These are phyloP conservation scores for Batrachochytrium dendrobatidis DNA, from an alignment of 371 early-diverging fungal genomes.

Conservation along the genomic window DNA sequence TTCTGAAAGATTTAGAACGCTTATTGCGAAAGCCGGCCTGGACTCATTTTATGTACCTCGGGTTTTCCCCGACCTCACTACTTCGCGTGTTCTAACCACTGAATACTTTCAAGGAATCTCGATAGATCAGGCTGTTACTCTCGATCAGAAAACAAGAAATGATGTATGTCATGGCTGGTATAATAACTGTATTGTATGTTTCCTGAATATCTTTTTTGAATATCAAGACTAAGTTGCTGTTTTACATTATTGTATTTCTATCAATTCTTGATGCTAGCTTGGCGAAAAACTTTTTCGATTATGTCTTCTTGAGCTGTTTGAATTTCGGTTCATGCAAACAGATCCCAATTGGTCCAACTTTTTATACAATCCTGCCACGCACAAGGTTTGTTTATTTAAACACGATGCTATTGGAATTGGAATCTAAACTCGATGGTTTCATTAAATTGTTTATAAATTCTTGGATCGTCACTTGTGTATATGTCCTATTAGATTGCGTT, in stretches of 20 bases:
- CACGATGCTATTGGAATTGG: no score
- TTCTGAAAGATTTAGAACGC: slow-evolving; percentile 55
- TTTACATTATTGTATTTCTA: no score
- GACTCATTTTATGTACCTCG: slow-evolving; percentile 62
- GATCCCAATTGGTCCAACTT: slow-evolving; percentile 99
- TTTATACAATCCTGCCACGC: slow-evolving; percentile 62
- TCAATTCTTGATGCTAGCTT: slow-evolving; percentile 17
- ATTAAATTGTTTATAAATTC: no score
- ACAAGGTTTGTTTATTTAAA: slow-evolving; percentile 29
- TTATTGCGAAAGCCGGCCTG: slow-evolving; percentile 46
- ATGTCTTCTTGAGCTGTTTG: slow-evolving; percentile 84
- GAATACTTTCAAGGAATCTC: slow-evolving; percentile 74
- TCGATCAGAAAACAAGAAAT: slow-evolving; percentile 63
- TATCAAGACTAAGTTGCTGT: no score
- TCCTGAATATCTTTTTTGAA: no score
- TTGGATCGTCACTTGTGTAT: no score
- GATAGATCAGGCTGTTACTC: slow-evolving; percentile 52
- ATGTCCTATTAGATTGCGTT: no score
- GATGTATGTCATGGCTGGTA: slow-evolving; percentile 35
- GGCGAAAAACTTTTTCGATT: slow-evolving; percentile 55
- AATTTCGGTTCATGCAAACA: slow-evolving; percentile 94
- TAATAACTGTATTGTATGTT: neutral
- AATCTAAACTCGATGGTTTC: no score
- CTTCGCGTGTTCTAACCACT: slow-evolving; percentile 66
- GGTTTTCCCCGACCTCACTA: slow-evolving; percentile 61